Evolutionary conservation across 106 monocot species (phyloP).

Genomic region (Dendrobium nobile): DNA sequence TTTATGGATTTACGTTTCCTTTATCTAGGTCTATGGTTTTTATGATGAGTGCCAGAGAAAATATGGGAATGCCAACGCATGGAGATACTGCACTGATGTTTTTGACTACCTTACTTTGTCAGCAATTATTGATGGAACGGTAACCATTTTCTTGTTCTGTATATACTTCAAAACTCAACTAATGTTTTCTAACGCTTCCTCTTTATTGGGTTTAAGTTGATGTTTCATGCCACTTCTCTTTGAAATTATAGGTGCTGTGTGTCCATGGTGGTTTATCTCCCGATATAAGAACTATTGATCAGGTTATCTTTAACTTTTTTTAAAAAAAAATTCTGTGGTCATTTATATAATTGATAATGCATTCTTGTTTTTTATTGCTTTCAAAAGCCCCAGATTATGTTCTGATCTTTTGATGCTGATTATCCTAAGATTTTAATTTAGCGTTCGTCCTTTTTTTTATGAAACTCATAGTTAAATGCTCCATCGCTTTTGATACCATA

Average conservation of each 20-base stretch:
- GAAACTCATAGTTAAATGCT: not conserved
- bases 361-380: not conserved
- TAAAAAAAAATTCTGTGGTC: too few relatives aligned
- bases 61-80: conserved; percentile 98
- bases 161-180: not conserved
- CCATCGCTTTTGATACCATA: not conserved
- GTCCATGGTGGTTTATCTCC: conserved; percentile 98
- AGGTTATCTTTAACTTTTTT: conserved; percentile 29
- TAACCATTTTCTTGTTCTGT: conserved; percentile 18
- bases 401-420: not conserved
- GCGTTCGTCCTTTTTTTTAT: not conserved
- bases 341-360: not conserved
- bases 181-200: not conserved
- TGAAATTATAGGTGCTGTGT: conserved; percentile 73
- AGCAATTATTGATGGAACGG: conserved; percentile 96
- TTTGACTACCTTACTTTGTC: conserved; percentile 96
- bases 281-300: conserved; percentile 91
- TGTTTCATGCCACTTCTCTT: conserved; percentile 8
- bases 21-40: conserved; percentile 85
- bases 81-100: conserved; percentile 99
- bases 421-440: not conserved
- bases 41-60: conserved; percentile 99
- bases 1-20: not conserved
- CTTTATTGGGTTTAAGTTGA: not conserved
- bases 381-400: not conserved